Base-by-base conservation (phyloP, 345 rosid species). In the Toxicodendron radicans region DNA sequence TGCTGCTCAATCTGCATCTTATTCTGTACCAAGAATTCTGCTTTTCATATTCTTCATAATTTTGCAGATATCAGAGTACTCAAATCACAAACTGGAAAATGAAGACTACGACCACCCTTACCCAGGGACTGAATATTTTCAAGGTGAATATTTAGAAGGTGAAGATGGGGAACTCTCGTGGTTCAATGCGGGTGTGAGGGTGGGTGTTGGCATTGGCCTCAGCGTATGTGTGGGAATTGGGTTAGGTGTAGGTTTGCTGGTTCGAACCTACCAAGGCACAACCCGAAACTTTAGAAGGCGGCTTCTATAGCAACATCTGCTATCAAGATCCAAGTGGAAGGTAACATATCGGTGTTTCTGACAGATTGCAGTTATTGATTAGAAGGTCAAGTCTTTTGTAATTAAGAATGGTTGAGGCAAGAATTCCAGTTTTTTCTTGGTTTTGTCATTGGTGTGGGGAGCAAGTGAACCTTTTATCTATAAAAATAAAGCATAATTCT, bases 151-250 rank as follows among this genome's bases (percentile, higher is more conserved):
- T 30, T 27, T 85, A 46, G 92, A 90, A 6, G 86, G 86, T 13
- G 90, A 89, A 79, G 93, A 91, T 73, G 97, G 97, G 12, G 97
- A 95, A 60, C 87, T 95, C 27, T 81, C 92, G 21, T 95, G 95
- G 99, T 95, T 92, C 77, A 95, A 91, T 65, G 95, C 95, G 3
- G 97, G 97, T 35, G 97, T 94, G n/a, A 88, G 98, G 58, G 98
- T 94, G 69, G 98, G 97, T 1, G 97, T 92, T 10, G 98, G 99
- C 20, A 91, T 95, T 30, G 93, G 97, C 68, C 97, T 95, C 35
- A 88, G 97, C 56, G 76, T 88, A n/a, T 92, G 93, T 64, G 79
- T 95, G 43, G 94, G 97, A 59, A 51, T 92, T 2, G 97, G 99
- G 7, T 77, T 92, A 76, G 97, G 97, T 11, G 95, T 92, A 0